These are phyloP conservation scores for Clavispora phyllophila DNA, from an alignment of 805 yeast genomes.

Conservation along the genomic window DNA sequence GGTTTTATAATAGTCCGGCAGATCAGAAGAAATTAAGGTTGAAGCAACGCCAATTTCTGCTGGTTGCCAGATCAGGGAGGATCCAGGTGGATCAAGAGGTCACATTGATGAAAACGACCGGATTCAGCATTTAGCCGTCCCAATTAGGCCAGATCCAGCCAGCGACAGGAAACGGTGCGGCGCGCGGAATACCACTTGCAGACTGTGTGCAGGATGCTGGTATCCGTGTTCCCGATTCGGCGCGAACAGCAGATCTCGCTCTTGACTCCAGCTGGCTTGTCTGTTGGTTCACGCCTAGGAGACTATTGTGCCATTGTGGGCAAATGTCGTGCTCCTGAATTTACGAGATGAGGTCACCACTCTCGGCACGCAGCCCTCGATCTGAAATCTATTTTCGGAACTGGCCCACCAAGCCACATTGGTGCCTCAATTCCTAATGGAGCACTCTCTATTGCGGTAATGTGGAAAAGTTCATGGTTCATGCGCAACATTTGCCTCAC, in stretches of 20 bases:
- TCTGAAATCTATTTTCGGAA: too few species aligned
- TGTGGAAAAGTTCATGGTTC: too few species aligned
- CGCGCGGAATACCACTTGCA: neutral
- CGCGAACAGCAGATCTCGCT: neutral
- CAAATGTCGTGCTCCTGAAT: too few species aligned
- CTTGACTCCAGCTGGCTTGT: too few species aligned
- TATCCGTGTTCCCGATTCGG: neutral
- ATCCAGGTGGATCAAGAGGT: neutral
- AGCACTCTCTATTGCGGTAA: too few species aligned
- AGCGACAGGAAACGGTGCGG: neutral
- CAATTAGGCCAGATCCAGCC: constrained; percentile 10
- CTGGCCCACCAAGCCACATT: too few species aligned
- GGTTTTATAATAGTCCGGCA: neutral
- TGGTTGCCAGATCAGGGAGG: neutral
- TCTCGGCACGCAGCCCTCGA: too few species aligned
- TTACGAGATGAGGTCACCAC: too few species aligned
- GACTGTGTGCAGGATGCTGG: neutral
- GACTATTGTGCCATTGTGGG: too few species aligned
- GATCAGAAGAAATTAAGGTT: neutral
- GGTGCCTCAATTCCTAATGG: too few species aligned
- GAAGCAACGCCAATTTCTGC: neutral
- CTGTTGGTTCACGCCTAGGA: too few species aligned
- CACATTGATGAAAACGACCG: constrained; percentile 1
- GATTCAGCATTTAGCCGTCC: constrained; percentile 10
- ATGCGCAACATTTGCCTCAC: too few species aligned